Percentiles rank a stretch among this genome's conserved stretches.
phyloP scores from a whole-genome alignment of 2,329 filamentous ascomycete genomes.

The Phialocephala sp. region DNA sequence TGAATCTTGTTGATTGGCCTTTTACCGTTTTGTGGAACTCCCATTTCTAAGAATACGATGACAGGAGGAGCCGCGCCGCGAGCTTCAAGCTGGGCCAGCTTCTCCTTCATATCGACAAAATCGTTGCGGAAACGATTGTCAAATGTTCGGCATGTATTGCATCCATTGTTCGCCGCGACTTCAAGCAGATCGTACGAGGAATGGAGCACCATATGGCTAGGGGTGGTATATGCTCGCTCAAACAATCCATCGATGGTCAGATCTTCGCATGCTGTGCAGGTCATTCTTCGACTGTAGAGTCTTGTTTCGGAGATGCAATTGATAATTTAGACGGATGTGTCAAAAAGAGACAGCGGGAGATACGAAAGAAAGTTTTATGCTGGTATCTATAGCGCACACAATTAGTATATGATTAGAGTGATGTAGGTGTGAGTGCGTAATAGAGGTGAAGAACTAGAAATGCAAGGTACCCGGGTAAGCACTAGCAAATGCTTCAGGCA shows the following conservation, averaged over 20 bases:
- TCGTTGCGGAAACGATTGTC: not conserved
- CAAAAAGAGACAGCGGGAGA: too few relatives aligned
- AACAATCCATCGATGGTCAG: not conserved
- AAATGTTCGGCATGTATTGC: slow-evolving; percentile 6
- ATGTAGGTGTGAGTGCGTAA: too few relatives aligned
- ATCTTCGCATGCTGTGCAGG: not conserved
- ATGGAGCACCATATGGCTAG: slow-evolving; percentile 1
- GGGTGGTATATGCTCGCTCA: not conserved
- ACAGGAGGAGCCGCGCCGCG: not conserved
- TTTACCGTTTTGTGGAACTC: not conserved
- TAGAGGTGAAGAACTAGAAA: too few relatives aligned
- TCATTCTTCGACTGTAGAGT: not conserved
- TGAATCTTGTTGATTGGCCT: slow-evolving; percentile 2
- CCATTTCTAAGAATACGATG: not conserved
- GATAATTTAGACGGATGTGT: too few relatives aligned
- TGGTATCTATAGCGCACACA: too few relatives aligned
- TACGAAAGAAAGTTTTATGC: too few relatives aligned
- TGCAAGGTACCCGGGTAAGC: too few relatives aligned
- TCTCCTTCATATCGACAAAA: not conserved
- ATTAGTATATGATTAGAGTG: too few relatives aligned
- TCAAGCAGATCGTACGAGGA: not conserved
- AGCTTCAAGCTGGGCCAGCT: not conserved
- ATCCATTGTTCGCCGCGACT: slow-evolving; percentile 1
- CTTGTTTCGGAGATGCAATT: not conserved
- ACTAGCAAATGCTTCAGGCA: too few relatives aligned